Evolutionary conservation across 106 monocot genomes (phyloP).

Genomic region (Cymbidium sinense): DNA sequence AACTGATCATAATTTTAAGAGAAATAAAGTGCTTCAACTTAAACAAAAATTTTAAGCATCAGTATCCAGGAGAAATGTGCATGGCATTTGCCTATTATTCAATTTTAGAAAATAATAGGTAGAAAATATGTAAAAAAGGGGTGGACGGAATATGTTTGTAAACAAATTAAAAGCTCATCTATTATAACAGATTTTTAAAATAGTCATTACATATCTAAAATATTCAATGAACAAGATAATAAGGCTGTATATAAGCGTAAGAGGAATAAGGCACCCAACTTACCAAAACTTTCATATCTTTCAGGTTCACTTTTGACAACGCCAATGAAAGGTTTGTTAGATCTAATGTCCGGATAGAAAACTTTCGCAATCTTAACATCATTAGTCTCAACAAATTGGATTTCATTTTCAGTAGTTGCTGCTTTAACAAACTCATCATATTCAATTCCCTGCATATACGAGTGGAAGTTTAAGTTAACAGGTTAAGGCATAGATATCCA

Average conservation of each 20-base stretch:
- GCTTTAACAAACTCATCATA: conserved; percentile 86
- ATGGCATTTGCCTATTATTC: neutral
- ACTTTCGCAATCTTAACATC: conserved; percentile 55
- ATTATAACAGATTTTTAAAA: neutral
- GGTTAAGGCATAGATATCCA: neutral
- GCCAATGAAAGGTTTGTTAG: conserved; percentile 54
- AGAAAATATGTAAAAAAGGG: neutral
- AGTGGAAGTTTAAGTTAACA: neutral
- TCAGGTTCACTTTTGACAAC: conserved; percentile 90
- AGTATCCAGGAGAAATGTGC: neutral
- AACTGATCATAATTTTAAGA: neutral
- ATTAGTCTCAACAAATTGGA: conserved; percentile 81
- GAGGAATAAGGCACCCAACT: conserved; percentile 11
- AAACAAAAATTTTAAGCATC: neutral
- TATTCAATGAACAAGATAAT: neutral
- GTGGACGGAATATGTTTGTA: neutral
- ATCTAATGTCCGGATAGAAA: conserved; percentile 58
- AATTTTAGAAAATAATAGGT: neutral
- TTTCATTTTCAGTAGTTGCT: conserved; percentile 59
- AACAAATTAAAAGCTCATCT: neutral
- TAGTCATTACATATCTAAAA: neutral
- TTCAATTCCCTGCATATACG: conserved; percentile 49
- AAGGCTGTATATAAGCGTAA: neutral
- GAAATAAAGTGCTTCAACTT: neutral
- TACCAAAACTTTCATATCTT: conserved; percentile 75